These are phyloP conservation scores for Sclerotinia sclerotiorum DNA, from an alignment of 2,329 filamentous ascomycete genomes.

Conservation along the genomic window DNA sequence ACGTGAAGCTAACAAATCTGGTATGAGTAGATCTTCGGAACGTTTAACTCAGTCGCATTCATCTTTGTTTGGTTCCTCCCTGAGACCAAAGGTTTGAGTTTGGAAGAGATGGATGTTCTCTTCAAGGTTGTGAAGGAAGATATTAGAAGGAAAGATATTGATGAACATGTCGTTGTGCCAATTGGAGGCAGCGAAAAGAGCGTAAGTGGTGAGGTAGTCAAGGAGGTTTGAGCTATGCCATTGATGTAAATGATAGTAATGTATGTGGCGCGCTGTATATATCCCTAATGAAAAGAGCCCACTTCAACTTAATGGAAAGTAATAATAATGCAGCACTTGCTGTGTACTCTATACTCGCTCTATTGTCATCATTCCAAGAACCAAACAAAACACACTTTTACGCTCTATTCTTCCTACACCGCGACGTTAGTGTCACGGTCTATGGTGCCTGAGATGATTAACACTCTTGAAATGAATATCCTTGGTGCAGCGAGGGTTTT, in stretches of 20 bases:
- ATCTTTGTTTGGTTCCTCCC: conserved; percentile 46
- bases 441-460: too few species aligned
- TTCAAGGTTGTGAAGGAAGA: conserved; percentile 26
- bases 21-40: conserved; percentile 25
- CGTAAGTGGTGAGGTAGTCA: background rate
- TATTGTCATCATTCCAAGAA: background rate
- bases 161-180: conserved; percentile 18
- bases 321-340: background rate
- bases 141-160: conserved; percentile 16
- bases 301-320: background rate
- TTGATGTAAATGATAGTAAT: background rate
- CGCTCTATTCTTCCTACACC: too few species aligned
- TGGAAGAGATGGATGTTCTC: conserved; percentile 29
- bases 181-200: background rate
- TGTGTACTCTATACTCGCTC: background rate
- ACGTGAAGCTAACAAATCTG: background rate
- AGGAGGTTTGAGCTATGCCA: background rate
- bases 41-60: conserved; percentile 24
- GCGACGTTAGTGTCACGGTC: too few species aligned
- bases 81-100: conserved; percentile 28
- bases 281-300: background rate
- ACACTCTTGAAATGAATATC: too few species aligned
- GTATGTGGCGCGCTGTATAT: background rate
- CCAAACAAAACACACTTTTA: too few species aligned
- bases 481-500: too few species aligned